Conservation (phyloP, 2,329 filamentous ascomycete genomes). For the Septoria linicola region DNA sequence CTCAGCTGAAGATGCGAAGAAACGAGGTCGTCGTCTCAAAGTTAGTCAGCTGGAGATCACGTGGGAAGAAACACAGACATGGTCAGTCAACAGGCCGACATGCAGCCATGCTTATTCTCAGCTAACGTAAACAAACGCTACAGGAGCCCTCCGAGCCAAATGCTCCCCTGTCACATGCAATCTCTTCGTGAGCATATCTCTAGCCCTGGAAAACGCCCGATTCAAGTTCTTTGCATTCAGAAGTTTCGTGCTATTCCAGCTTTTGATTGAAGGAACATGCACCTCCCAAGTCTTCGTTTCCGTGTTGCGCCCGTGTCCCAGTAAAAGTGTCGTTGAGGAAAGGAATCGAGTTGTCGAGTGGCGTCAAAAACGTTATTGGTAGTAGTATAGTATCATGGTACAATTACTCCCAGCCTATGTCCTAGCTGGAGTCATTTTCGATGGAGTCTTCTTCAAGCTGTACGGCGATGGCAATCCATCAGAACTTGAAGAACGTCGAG, state of each 20-base stretch:
- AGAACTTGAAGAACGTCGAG: constrained; percentile 3
- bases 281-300: constrained; percentile 10
- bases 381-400: constrained; percentile 9
- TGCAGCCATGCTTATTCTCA: constrained; percentile 8
- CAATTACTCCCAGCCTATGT: not conserved
- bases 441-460: not conserved
- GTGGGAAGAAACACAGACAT: no score
- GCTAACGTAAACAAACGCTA: constrained; percentile 12
- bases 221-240: constrained; percentile 3
- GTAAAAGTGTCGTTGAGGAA: constrained; percentile 1
- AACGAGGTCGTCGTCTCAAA: no score
- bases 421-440: not conserved
- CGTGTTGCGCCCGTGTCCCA: constrained; percentile 5
- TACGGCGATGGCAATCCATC: not conserved
- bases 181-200: constrained; percentile 10
- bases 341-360: constrained; percentile 11
- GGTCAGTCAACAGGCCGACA: not conserved
- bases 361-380: constrained; percentile 2
- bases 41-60: no score
- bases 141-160: constrained; percentile 7
- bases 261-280: constrained; percentile 9
- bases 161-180: constrained; percentile 10
- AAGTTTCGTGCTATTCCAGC: constrained; percentile 10
- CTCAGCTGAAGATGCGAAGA: no score
- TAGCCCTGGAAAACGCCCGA: constrained; percentile 14